These are phyloP conservation scores for Avicennia marina DNA, from an alignment of 257 asterid genomes.

Conservation along the genomic window DNA sequence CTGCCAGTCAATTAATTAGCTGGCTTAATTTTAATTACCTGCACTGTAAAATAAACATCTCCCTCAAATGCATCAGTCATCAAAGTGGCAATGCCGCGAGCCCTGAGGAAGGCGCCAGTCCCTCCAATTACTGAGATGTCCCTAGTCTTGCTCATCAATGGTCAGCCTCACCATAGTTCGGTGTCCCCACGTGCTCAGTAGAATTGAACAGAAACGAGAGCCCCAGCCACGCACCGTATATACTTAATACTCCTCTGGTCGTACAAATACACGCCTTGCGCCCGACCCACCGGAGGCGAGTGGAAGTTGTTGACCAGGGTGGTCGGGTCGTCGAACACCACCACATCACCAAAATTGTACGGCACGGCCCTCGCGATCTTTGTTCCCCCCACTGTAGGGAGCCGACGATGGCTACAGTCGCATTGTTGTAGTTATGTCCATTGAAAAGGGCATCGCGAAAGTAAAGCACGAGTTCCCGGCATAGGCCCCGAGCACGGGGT, in stretches of 20 bases:
- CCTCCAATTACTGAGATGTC: conserved; percentile 84
- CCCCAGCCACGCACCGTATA: conserved; percentile 60
- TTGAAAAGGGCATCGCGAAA: conserved; percentile 75
- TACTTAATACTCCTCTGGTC: conserved; percentile 44
- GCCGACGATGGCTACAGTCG: conserved; percentile 65
- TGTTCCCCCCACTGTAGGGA: conserved; percentile 67
- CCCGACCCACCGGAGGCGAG: conserved; percentile 70
- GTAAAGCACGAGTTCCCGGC: conserved; percentile 23
- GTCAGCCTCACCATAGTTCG: conserved; percentile 51
- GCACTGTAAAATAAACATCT: conserved; percentile 71
- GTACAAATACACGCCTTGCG: conserved; percentile 67
- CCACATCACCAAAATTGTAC: conserved; percentile 52
- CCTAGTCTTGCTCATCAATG: conserved; percentile 67
- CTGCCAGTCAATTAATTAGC: no score
- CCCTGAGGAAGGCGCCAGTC: conserved; percentile 87
- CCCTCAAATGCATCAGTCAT: conserved; percentile 64
- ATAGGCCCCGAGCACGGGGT: no score
- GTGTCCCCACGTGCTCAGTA: conserved; percentile 44
- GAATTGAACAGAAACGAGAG: conserved; percentile 73
- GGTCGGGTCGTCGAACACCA: conserved; percentile 74
- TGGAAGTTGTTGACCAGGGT: conserved; percentile 60
- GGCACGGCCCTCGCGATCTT: conserved; percentile 36
- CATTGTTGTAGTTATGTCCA: conserved; percentile 56
- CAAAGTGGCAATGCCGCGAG: conserved; percentile 69
- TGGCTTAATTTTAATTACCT: no score